Evolutionary conservation across 208 protist species (phyloP).

Genomic region (Acanthamoeba triangularis): DNA sequence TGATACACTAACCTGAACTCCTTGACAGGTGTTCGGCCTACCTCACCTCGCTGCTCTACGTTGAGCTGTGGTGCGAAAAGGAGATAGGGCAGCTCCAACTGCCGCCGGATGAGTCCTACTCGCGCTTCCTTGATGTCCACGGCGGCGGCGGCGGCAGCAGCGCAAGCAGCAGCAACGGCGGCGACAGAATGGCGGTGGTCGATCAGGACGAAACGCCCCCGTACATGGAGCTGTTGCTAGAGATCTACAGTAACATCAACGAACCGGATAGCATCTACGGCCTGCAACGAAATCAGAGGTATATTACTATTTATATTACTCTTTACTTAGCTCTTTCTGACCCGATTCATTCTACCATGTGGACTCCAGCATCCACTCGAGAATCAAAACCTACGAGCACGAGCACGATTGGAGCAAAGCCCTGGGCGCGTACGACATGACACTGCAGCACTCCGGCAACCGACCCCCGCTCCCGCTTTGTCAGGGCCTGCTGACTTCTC

Average conservation of each 20-base stretch:
- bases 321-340: no score
- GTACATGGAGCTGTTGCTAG: conserved; percentile 69
- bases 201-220: neutral
- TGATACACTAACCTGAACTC: neutral
- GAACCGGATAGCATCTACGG: conserved; percentile 80
- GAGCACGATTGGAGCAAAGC: conserved; percentile 74
- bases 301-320: neutral
- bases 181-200: neutral
- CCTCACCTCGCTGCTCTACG: conserved; percentile 66
- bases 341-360: neutral
- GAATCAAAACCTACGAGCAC: conserved; percentile 78
- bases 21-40: conserved; percentile 54
- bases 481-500: conserved; percentile 62
- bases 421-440: conserved; percentile 77
- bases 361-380: neutral
- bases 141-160: conserved; percentile 1
- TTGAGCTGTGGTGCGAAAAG: conserved; percentile 74
- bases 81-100: conserved; percentile 60
- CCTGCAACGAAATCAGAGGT: conserved; percentile 73
- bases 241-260: conserved; percentile 81
- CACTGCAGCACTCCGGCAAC: conserved; percentile 9
- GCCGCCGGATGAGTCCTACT: conserved; percentile 36
- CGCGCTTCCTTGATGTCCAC: conserved; percentile 14
- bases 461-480: conserved; percentile 23
- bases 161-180: neutral